Conservation (phyloP, 1,139 yeast species). For the Pichia sp. region DNA sequence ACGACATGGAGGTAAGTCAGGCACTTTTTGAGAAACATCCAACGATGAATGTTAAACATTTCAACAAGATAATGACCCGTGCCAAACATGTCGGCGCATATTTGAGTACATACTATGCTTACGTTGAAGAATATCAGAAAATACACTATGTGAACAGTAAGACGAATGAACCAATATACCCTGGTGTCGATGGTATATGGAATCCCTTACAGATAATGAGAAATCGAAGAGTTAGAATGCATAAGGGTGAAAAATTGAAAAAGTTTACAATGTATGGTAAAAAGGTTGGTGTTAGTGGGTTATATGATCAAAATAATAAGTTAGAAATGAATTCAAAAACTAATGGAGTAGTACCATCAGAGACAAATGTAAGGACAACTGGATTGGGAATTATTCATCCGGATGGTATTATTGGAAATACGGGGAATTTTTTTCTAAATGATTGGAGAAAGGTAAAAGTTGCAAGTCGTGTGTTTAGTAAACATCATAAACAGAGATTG, state of each 20-base stretch:
- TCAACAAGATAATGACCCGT: conserved; percentile 28
- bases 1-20: no score
- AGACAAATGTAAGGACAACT: no score
- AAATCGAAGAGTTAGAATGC: conserved; percentile 53
- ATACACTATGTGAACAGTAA: conserved; percentile 22
- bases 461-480: conserved; percentile 53
- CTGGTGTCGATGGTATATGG: conserved; percentile 60
- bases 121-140: conserved; percentile 32
- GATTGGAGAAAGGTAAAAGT: conserved; percentile 34
- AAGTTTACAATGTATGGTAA: conserved; percentile 10
- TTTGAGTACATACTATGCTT: conserved; percentile 46
- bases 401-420: neutral
- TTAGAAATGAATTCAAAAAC: neutral
- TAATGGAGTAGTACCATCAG: neutral
- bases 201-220: conserved; percentile 79
- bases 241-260: conserved; percentile 34
- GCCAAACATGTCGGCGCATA: conserved; percentile 50
- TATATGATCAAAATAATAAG: neutral
- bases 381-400: conserved; percentile 6
- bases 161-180: conserved; percentile 26
- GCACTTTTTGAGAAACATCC: conserved; percentile 4
- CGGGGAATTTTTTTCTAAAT: no score
- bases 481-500: conserved; percentile 29
- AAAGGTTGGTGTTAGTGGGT: conserved; percentile 4
- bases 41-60: conserved; percentile 28